phyloP scores from a whole-genome alignment of 2,329 filamentous ascomycete genomes.

The Byssothecium circinans region DNA sequence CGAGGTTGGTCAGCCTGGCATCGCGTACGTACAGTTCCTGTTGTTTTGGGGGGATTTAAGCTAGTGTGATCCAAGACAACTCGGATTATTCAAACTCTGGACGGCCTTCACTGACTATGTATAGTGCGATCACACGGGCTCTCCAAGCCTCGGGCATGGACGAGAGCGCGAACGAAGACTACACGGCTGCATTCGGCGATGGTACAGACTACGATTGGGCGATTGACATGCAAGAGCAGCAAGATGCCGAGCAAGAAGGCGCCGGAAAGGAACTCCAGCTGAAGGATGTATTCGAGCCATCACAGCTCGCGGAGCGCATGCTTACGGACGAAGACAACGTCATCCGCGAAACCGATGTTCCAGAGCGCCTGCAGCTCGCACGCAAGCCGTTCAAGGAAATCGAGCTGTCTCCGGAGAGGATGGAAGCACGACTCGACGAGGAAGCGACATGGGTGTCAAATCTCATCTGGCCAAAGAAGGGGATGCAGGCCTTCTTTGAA shows the following conservation, averaged over 20 bases:
- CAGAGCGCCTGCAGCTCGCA: conserved; percentile 91
- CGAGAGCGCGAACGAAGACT: conserved; percentile 90
- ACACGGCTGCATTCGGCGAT: conserved; percentile 94
- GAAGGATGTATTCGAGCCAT: conserved; percentile 97
- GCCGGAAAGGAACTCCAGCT: conserved; percentile 86
- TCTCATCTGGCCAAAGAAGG: conserved; percentile 86
- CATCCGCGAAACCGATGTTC: conserved; percentile 85
- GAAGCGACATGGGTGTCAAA: conserved; percentile 91
- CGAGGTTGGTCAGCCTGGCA: conserved; percentile 80
- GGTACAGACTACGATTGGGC: conserved; percentile 97
- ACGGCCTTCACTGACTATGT: not conserved
- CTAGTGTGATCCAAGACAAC: not conserved
- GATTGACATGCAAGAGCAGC: conserved; percentile 81
- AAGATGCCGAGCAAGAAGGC: conserved; percentile 73
- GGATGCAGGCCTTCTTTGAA: conserved; percentile 69
- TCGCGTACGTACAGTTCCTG: conserved; percentile 46
- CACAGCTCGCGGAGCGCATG: conserved; percentile 89
- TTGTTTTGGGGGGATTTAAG: not conserved
- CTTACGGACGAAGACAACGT: conserved; percentile 93
- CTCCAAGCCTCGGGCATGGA: conserved; percentile 84
- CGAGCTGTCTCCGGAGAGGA: conserved; percentile 78
- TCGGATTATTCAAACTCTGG: not conserved
- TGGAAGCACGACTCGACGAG: conserved; percentile 64
- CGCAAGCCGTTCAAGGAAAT: conserved; percentile 85
- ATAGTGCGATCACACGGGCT: conserved; percentile 62